These are phyloP conservation scores for Polygonum aviculare DNA, from an alignment of 148 eudicot species.

Conservation along the genomic window DNA sequence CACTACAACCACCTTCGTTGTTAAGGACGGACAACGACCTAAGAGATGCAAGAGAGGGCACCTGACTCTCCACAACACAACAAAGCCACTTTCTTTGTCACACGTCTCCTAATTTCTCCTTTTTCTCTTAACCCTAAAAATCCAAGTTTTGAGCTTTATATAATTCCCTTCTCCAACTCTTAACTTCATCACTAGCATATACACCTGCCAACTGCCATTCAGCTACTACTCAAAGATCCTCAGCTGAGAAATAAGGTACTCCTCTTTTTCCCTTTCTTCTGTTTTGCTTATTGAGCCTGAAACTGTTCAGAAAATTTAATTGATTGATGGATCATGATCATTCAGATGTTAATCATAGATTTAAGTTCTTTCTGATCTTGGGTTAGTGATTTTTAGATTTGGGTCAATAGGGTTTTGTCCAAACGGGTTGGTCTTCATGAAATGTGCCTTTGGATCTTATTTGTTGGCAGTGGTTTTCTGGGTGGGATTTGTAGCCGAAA, in stretches of 20 bases:
- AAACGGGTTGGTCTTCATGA: neutral
- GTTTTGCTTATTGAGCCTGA: neutral
- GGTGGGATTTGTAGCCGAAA: no score
- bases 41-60: neutral
- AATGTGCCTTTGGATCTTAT: neutral
- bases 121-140: neutral
- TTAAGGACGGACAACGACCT: neutral
- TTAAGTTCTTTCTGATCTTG: neutral
- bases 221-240: neutral
- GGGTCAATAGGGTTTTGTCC: neutral
- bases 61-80: slow-evolving; percentile 5
- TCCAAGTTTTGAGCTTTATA: neutral
- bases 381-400: slow-evolving; percentile 1
- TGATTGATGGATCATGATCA: neutral
- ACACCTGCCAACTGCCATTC: neutral
- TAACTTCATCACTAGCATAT: neutral
- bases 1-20: neutral
- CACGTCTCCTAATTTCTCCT: slow-evolving; percentile 6
- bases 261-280: neutral
- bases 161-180: neutral
- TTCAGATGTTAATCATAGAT: neutral
- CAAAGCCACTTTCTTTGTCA: slow-evolving; percentile 7
- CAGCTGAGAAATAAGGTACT: neutral
- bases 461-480: no score
- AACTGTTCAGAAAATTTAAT: neutral